Conservation (phyloP, 2,329 filamentous ascomycete genomes). For the Thielaviopsis punctulata region DNA sequence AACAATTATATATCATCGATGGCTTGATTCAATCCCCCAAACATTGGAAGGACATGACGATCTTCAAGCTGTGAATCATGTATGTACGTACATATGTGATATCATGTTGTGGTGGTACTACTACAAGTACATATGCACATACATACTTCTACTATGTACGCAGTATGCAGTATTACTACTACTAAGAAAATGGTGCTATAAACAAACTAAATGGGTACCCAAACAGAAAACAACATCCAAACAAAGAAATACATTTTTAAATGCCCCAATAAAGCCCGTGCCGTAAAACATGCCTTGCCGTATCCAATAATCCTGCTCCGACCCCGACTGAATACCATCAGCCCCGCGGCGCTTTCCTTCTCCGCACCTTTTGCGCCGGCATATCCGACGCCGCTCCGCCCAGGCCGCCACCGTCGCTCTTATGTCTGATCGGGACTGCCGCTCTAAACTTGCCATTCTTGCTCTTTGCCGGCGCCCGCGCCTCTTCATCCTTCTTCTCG, state of each 20-base stretch:
- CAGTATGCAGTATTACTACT: too few relatives aligned
- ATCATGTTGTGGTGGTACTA: background rate
- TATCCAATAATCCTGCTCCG: background rate
- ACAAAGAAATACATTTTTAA: background rate
- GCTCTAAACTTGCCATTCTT: conserved; percentile 8
- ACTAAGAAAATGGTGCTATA: too few relatives aligned
- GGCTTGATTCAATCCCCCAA: too few relatives aligned
- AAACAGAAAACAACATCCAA: background rate
- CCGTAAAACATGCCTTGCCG: background rate
- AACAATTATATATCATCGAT: too few relatives aligned
- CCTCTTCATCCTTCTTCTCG: conserved; percentile 19
- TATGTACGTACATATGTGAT: background rate
- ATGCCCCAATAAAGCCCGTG: background rate
- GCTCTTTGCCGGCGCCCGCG: conserved; percentile 4
- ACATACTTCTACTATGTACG: too few relatives aligned
- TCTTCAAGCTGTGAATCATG: too few relatives aligned
- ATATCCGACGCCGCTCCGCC: background rate
- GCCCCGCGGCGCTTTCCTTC: conserved; percentile 11
- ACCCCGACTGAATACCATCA: conserved; percentile 1
- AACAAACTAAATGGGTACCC: too few relatives aligned
- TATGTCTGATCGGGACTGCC: conserved; percentile 11
- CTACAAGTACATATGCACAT: too few relatives aligned
- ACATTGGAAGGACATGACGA: too few relatives aligned
- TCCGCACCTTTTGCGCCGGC: conserved; percentile 5
- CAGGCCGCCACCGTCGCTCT: conserved; percentile 9